phyloP scores from a whole-genome alignment of 2,329 filamentous ascomycete genomes.

The Trichophyton equinum region DNA sequence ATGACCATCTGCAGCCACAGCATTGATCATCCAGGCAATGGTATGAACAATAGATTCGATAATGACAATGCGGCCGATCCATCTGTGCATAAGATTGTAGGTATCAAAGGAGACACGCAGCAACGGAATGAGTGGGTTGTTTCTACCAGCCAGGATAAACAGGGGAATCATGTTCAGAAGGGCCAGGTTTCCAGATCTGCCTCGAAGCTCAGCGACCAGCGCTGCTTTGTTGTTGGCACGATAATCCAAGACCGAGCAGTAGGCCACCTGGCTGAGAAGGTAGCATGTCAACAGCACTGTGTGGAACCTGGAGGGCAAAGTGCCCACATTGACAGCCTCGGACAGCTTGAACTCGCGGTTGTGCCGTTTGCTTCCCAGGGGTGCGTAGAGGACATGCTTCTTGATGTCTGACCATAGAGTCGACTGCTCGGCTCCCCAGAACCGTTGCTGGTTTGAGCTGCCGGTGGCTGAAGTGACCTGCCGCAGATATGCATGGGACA shows the following conservation, averaged over 20 bases:
- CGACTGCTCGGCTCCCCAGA: conserved; percentile 34
- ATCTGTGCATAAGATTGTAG: conserved; percentile 81
- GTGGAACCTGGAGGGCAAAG: conserved; percentile 68
- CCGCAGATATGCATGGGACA: conserved; percentile 34
- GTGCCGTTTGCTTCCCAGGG: conserved; percentile 61
- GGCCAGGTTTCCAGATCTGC: conserved; percentile 70
- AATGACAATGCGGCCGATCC: conserved; percentile 67
- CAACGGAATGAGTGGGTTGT: conserved; percentile 76
- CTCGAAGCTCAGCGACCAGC: conserved; percentile 69
- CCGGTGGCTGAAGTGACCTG: conserved; percentile 30
- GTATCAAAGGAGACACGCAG: conserved; percentile 89
- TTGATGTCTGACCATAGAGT: conserved; percentile 33
- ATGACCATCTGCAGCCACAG: conserved; percentile 53
- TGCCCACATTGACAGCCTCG: conserved; percentile 57
- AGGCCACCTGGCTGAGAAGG: conserved; percentile 60
- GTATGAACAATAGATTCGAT: conserved; percentile 60
- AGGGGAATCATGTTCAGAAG: conserved; percentile 87
- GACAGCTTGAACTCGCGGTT: conserved; percentile 62
- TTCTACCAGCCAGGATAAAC: conserved; percentile 76
- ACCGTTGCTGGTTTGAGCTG: conserved; percentile 29
- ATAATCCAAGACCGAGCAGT: conserved; percentile 45
- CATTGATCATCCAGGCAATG: conserved; percentile 64
- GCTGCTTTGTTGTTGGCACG: conserved; percentile 34
- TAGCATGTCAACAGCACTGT: conserved; percentile 56
- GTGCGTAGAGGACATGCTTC: conserved; percentile 45